Evolutionary conservation across 169 alveolate species (phyloP).

Genomic region (Cryptosporidium parvum): DNA sequence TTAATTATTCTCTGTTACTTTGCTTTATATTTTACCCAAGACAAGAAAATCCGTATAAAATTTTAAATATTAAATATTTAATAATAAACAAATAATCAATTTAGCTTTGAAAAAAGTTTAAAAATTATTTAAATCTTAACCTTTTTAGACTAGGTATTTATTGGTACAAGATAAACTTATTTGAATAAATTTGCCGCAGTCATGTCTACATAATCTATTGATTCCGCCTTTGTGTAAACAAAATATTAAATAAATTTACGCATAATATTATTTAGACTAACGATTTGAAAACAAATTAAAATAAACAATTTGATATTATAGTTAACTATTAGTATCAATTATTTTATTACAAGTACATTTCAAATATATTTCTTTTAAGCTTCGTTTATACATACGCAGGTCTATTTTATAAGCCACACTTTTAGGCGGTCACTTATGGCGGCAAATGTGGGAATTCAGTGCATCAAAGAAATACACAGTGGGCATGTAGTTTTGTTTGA

Average conservation of each 20-base stretch:
- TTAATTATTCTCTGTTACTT: neutral
- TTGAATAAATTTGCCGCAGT: neutral
- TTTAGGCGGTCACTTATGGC: neutral
- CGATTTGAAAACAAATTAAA: neutral
- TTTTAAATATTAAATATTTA: neutral
- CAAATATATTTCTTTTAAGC: neutral
- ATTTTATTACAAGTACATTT: neutral
- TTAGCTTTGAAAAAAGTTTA: neutral
- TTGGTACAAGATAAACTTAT: neutral
- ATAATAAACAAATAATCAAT: neutral
- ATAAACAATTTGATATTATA: neutral
- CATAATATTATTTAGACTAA: neutral
- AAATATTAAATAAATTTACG: neutral
- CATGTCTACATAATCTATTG: neutral
- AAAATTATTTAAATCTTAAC: neutral
- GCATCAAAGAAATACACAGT: constrained; percentile 77
- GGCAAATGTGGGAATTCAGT: neutral
- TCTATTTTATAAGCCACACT: constrained; percentile 9
- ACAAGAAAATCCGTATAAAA: constrained; percentile 13
- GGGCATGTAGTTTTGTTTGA: constrained; percentile 86
- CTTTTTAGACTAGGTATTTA: neutral
- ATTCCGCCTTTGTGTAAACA: neutral
- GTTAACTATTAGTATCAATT: neutral
- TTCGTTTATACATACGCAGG: neutral
- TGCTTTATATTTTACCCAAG: constrained; percentile 14